Conservation (phyloP, 2,329 filamentous ascomycete species). For the Aspergillus ochraceoroseus region DNA sequence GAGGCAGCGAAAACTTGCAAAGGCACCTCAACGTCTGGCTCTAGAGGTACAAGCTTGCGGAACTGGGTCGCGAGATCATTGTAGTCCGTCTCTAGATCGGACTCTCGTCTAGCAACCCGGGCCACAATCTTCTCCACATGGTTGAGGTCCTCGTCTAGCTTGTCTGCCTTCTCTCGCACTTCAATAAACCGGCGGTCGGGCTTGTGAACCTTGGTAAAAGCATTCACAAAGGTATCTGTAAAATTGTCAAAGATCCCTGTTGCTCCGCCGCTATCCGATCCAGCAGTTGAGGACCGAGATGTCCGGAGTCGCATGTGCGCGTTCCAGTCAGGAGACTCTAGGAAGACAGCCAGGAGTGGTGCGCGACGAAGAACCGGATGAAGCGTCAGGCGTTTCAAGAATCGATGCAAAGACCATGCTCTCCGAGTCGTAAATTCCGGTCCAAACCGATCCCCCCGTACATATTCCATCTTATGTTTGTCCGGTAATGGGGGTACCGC, state of each 20-base stretch:
- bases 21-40: slow-evolving; percentile 76
- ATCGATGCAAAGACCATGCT: slow-evolving; percentile 85
- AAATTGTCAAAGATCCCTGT: slow-evolving; percentile 86
- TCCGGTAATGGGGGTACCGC: slow-evolving; percentile 93
- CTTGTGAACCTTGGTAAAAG: slow-evolving; percentile 93
- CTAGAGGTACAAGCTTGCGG: slow-evolving; percentile 82
- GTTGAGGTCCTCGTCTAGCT: slow-evolving; percentile 85
- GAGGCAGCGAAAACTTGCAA: slow-evolving; percentile 82
- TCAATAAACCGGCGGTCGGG: slow-evolving; percentile 92
- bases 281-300: slow-evolving; percentile 55
- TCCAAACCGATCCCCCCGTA: slow-evolving; percentile 91
- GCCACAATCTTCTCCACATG: slow-evolving; percentile 96
- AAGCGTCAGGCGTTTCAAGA: slow-evolving; percentile 76
- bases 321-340: slow-evolving; percentile 95
- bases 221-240: slow-evolving; percentile 93
- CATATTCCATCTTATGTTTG: slow-evolving; percentile 99
- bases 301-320: slow-evolving; percentile 81
- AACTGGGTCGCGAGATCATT: slow-evolving; percentile 89
- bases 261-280: slow-evolving; percentile 40
- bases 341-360: slow-evolving; percentile 76
- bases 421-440: slow-evolving; percentile 84
- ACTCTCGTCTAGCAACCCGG: slow-evolving; percentile 79
- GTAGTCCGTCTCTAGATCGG: slow-evolving; percentile 82
- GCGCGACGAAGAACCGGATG: slow-evolving; percentile 85
- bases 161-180: slow-evolving; percentile 85